Evolutionary conservation across 202 grass and related monocot species (phyloP).

Genomic region (Schoenoplectus tabernaemontani): DNA sequence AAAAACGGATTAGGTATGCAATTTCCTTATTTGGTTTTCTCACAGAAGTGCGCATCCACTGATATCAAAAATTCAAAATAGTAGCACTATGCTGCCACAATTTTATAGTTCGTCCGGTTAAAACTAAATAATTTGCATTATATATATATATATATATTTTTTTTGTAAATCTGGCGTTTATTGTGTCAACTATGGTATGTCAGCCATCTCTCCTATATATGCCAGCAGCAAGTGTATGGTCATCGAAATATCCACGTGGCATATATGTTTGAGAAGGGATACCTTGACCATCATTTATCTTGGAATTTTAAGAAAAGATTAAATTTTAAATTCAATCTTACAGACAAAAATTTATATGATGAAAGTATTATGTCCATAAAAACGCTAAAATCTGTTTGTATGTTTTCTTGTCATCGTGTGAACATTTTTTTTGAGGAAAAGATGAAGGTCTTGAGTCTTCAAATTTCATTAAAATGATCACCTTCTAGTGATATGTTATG

Average conservation of each 20-base stretch:
- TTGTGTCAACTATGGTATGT: background rate
- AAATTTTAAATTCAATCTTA: background rate
- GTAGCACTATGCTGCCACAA: background rate
- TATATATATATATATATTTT: background rate
- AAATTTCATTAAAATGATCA: too few relatives aligned
- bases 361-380: too few relatives aligned
- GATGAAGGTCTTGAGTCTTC: too few relatives aligned
- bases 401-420: background rate
- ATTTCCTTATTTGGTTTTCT: background rate
- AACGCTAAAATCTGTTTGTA: background rate
- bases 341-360: too few relatives aligned
- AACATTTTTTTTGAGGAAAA: too few relatives aligned
- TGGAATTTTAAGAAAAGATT: too few relatives aligned
- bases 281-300: too few relatives aligned
- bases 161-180: background rate
- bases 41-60: background rate
- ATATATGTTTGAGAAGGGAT: too few relatives aligned
- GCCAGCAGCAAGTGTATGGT: too few relatives aligned
- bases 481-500: too few relatives aligned
- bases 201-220: background rate
- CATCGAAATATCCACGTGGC: too few relatives aligned
- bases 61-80: background rate
- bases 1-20: background rate
- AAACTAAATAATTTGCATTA: background rate
- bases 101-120: background rate